Evolutionary conservation across 176 grass and related monocot genomes (phyloP), one percentile per base, ranked within the genome.

Genomic region (Oryza meyeriana): DNA sequence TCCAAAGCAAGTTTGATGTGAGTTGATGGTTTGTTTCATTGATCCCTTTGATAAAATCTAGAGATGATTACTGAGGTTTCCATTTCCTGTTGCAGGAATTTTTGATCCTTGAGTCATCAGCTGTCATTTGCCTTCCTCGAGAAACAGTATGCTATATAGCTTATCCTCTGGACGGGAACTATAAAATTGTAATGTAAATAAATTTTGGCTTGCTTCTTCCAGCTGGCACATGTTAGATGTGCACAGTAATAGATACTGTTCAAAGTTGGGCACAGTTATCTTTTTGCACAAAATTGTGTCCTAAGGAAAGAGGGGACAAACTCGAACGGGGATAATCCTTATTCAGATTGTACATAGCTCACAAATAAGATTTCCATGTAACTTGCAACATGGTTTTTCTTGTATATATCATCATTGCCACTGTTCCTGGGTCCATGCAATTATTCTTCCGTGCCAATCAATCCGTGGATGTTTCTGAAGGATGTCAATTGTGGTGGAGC

Each of bases 141-240:
- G 41, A 41, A 87, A 81, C 71, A 68, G 45, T 67, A 74, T 61
- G 72, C 62, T 78, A 79, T 91, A 62, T 79, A 88, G 24, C 76
- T 45, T 83, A 86, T 86, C 45, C 69, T 87, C 83, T 69, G 57
- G 63, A 67, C 61, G 83, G 87, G 79, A 91, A 75, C 71, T 81
- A 79, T 76, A 87, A 68, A 74, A 76, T 80, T 91, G 76, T 94
- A 68, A 70, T 94, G 92, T 91, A 91, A 87, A 94, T 94, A 91
- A 94, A 72, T 78, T 94, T 94, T 87, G 70, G 68, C 48, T 66
- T 16, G 76, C 42, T 63, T 66, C 58, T n/a, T 82, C 65, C 25
- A 5, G 35, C 78, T 76, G 64, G 78, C 71, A 52, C 79, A 65
- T 82, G 31, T 79, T 91, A 81, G 82, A 67, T 81, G 79, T 75